These are phyloP conservation scores for Candida chilensis DNA, from an alignment of 805 yeast species.

Conservation along the genomic window DNA sequence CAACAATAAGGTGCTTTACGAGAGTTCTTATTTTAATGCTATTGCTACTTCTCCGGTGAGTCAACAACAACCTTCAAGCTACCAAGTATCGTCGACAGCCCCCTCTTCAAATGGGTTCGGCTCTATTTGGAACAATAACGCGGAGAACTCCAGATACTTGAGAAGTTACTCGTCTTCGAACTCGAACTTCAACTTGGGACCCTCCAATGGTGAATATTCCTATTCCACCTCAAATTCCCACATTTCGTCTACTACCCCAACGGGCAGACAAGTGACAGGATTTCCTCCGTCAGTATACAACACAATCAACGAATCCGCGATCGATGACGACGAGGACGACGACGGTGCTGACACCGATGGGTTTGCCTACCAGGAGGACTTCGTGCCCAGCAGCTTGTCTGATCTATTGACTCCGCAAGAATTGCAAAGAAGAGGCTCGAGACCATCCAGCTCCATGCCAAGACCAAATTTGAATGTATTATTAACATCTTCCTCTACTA, in stretches of 20 bases:
- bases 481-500: background rate
- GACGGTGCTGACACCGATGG: constrained; percentile 9
- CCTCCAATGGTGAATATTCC: too few relatives aligned
- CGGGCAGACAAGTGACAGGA: too few relatives aligned
- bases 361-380: constrained; percentile 56
- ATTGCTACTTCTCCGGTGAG: too few relatives aligned
- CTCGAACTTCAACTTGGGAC: background rate
- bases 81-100: background rate
- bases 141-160: too few relatives aligned
- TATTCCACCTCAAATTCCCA: too few relatives aligned
- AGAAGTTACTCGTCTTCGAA: background rate
- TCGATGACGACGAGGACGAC: constrained; percentile 25
- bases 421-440: constrained; percentile 55
- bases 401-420: constrained; percentile 81
- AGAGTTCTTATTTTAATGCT: too few relatives aligned
- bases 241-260: too few relatives aligned
- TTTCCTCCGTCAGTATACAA: constrained; percentile 1
- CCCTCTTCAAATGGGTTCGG: too few relatives aligned
- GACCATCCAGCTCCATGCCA: constrained; percentile 36
- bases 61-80: background rate
- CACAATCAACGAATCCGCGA: constrained; percentile 8
- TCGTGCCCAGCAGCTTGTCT: constrained; percentile 73
- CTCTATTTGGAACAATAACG: too few relatives aligned
- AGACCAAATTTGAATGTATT: constrained; percentile 16
- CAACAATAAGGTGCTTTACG: too few relatives aligned